phyloP scores from a whole-genome alignment of 352 stramenopile genomes.

The Phytophthora meadii region DNA sequence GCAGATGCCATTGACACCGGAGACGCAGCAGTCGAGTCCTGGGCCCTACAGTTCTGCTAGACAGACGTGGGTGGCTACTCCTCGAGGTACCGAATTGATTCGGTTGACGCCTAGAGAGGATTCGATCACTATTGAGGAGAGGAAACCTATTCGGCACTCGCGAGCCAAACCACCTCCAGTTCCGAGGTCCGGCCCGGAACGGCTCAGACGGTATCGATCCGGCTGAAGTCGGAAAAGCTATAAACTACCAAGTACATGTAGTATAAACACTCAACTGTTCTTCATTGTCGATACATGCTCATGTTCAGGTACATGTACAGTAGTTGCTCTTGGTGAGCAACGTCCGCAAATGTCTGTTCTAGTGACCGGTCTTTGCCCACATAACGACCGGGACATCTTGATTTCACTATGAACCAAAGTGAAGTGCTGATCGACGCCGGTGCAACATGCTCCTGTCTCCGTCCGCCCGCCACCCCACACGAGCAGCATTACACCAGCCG shows the following conservation, averaged over 20 bases:
- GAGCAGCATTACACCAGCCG: conserved; percentile 6
- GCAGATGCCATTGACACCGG: conserved; percentile 13
- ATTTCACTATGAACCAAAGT: conserved; percentile 12
- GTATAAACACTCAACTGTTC: no score
- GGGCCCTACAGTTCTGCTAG: conserved; percentile 1
- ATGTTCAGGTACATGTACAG: no score
- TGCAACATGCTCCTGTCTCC: neutral
- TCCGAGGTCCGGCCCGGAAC: conserved; percentile 1
- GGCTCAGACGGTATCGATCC: conserved; percentile 18
- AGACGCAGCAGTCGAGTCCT: conserved; percentile 23
- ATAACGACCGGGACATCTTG: conserved; percentile 11
- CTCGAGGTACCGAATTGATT: conserved; percentile 10
- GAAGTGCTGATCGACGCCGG: conserved; percentile 1
- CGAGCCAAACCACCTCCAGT: conserved; percentile 16
- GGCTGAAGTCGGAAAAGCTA: conserved; percentile 2
- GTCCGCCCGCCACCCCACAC: neutral
- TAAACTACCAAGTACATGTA: conserved; percentile 1
- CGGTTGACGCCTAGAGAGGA: conserved; percentile 26
- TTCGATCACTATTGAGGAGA: conserved; percentile 22
- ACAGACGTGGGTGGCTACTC: conserved; percentile 27
- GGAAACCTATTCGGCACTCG: conserved; percentile 16
- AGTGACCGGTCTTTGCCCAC: neutral
- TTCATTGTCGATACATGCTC: no score
- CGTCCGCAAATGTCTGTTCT: neutral
- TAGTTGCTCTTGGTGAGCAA: neutral